Evolutionary conservation across 2,329 filamentous ascomycete genomes (phyloP).

Genomic region (Sporothrix dimorphospora): DNA sequence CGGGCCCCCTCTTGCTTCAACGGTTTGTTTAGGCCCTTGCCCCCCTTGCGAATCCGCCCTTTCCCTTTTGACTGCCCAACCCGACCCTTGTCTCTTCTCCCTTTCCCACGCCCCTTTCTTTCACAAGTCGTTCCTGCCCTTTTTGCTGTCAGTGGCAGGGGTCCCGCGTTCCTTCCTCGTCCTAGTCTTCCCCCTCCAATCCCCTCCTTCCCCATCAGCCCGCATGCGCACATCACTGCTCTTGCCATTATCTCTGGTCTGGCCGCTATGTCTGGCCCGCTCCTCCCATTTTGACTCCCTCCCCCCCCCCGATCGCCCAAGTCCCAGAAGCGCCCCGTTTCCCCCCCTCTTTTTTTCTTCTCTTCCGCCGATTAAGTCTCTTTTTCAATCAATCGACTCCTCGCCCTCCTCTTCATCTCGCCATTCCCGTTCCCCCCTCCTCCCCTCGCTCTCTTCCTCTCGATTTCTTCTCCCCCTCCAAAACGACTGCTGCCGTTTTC

Average conservation of each 20-base stretch:
- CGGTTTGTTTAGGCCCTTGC: neutral
- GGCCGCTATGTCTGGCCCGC: neutral
- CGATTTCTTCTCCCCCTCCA: conserved; percentile 3
- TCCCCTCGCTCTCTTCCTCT: neutral
- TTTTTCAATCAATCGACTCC: conserved; percentile 14
- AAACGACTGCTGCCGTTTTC: conserved; percentile 18
- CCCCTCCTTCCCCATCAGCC: conserved; percentile 24
- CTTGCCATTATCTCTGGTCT: neutral
- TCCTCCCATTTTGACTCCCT: neutral
- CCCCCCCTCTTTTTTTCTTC: conserved; percentile 20
- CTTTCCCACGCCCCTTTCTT: conserved; percentile 20
- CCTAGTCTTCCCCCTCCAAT: conserved; percentile 13
- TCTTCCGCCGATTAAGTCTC: conserved; percentile 10
- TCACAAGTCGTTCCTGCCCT: conserved; percentile 18
- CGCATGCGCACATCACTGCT: neutral
- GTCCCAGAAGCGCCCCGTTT: neutral
- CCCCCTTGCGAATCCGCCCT: neutral
- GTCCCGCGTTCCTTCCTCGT: conserved; percentile 9
- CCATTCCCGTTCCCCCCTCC: neutral
- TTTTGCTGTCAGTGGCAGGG: conserved; percentile 15
- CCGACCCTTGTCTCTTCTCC: conserved; percentile 4
- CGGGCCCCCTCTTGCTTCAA: neutral
- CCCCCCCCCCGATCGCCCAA: conserved; percentile 18
- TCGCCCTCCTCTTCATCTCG: neutral
- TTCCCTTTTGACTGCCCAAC: neutral